Evolutionary conservation across 768 basidiomycete genomes (phyloP), one percentile per base, ranked within the genome.

Genomic region (Ramaria rubella): DNA sequence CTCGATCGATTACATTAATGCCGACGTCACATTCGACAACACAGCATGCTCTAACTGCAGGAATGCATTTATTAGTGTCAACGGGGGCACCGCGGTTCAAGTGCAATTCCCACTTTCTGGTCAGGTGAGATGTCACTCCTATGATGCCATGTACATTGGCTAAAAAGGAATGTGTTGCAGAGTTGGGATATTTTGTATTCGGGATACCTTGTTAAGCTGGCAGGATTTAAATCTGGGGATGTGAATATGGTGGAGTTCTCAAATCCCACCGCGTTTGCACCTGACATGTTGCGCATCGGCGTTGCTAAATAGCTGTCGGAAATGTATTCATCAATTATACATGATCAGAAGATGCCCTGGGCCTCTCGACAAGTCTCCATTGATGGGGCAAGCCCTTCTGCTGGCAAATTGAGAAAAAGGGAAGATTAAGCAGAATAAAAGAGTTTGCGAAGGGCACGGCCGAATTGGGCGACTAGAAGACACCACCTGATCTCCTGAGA

Each of bases 41-140:
- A 74, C 72, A 0, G 76, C 62, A 8, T 77, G 77, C 65, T 77
- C 77, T 5, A 79, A 79, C 60, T 77, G 76, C 62, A 73, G 77
- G 40, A 73, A 77, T 45, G 72, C 73, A 9, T 73, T 73, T 42
- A 67, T 78, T 34, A 77, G 76, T 58, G 70, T 79, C 9, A 79
- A 78, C 58, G 75, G 74, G 15, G 76, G 74, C 6, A 55, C 69
- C 6, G 65, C 72, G 3, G 71, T 77, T 4, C 71, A 75, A 62
- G 72, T 68, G 15, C 74, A 77, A 58, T 73, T 77, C 72, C 76
- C 77, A 2, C 70, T 79, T 54, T 77, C 77, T 26, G 76, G 67
- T 9, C 75, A 79, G 73, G 76, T 77, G 58, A 31, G 69, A 63
- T 63, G 24, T 34, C 21, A 26, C 30, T 53, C 12, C 33, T 31